These are phyloP conservation scores for Scheffersomyces lignicola DNA, from an alignment of 1,139 yeast genomes.

Conservation along the genomic window DNA sequence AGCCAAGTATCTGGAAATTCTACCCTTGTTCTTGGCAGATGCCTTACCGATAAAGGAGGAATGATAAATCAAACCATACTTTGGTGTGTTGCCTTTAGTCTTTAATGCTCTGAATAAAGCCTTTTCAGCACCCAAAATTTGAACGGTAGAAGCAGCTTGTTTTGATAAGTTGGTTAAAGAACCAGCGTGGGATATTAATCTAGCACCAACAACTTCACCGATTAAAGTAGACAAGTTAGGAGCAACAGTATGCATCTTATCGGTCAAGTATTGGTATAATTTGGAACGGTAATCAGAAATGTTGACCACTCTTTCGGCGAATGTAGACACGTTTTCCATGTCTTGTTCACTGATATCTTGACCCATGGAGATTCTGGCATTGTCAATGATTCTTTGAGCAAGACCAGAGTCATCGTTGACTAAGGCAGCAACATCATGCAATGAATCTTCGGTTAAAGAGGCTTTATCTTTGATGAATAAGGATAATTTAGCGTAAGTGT, in stretches of 20 bases:
- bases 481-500: slow-evolving; percentile 80
- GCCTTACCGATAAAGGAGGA: slow-evolving; percentile 97
- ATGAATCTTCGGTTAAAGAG: slow-evolving; percentile 75
- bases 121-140: slow-evolving; percentile 98
- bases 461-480: slow-evolving; percentile 86
- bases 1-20: slow-evolving; percentile 96
- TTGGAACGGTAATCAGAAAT: slow-evolving; percentile 94
- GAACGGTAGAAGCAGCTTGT: slow-evolving; percentile 98
- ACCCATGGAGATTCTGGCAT: slow-evolving; percentile 97
- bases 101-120: slow-evolving; percentile 97
- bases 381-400: slow-evolving; percentile 85
- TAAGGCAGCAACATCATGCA: slow-evolving; percentile 86
- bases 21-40: slow-evolving; percentile 95
- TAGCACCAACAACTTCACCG: slow-evolving; percentile 98
- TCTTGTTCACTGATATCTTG: slow-evolving; percentile 92
- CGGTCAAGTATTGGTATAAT: slow-evolving; percentile 80
- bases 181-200: slow-evolving; percentile 97
- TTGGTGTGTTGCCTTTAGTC: slow-evolving; percentile 98
- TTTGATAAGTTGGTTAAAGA: slow-evolving; percentile 91
- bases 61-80: slow-evolving; percentile 96
- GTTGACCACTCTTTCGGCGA: slow-evolving; percentile 94
- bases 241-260: slow-evolving; percentile 98
- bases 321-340: slow-evolving; percentile 78
- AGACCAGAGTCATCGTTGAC: slow-evolving; percentile 91
- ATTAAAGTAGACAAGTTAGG: slow-evolving; percentile 94